phyloP scores from a whole-genome alignment of 306 rosid species.

The Senna tora region DNA sequence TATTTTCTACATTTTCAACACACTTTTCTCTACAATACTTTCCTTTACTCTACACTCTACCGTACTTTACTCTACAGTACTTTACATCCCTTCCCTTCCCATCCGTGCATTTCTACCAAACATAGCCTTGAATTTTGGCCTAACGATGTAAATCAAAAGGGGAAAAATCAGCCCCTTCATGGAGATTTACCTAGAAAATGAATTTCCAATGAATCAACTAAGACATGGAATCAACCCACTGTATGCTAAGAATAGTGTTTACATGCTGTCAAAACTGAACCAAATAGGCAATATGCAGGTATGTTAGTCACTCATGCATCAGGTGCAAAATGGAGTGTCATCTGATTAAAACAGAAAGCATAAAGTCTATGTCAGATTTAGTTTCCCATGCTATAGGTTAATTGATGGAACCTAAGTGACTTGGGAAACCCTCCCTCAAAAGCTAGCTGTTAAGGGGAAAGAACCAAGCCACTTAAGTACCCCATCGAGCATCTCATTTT shows the following conservation, averaged over 20 bases:
- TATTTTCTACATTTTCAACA: too few species aligned
- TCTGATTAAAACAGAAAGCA: slow-evolving; percentile 30
- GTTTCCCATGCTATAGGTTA: slow-evolving; percentile 6
- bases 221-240: neutral
- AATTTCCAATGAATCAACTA: neutral
- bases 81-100: too few species aligned
- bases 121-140: neutral
- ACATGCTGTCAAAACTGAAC: slow-evolving; percentile 1
- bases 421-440: too few species aligned
- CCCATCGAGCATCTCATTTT: too few species aligned
- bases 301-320: neutral
- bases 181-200: neutral
- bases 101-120: too few species aligned
- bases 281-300: slow-evolving; percentile 20
- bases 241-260: slow-evolving; percentile 1
- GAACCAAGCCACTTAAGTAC: too few species aligned
- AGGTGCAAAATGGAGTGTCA: neutral
- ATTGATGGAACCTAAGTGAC: too few species aligned
- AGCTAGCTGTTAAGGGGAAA: too few species aligned
- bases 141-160: neutral
- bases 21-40: too few species aligned
- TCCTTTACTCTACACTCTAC: too few species aligned
- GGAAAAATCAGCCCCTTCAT: neutral
- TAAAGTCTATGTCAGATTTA: slow-evolving; percentile 8
- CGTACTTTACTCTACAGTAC: too few species aligned